These are phyloP conservation scores for Trichoderma gamsii DNA, from an alignment of 495 filamentous ascomycete genomes.

Conservation along the genomic window DNA sequence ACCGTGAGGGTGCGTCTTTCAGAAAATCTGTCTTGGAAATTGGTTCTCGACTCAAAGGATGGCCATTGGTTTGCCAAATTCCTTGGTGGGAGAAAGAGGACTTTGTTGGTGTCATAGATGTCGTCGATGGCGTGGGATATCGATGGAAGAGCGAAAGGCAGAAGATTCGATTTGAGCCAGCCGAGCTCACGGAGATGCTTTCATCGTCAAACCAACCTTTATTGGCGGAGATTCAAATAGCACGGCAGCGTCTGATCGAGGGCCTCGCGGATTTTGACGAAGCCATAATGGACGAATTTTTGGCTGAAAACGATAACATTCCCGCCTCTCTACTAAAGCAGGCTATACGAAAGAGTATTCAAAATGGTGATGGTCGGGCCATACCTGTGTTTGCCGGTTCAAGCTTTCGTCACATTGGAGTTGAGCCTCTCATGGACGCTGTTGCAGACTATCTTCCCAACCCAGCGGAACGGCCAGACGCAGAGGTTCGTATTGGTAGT, in stretches of 20 bases:
- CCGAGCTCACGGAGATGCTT: constrained; percentile 28
- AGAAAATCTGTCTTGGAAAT: constrained; percentile 79
- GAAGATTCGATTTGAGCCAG: constrained; percentile 27
- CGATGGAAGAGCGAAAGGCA: constrained; percentile 46
- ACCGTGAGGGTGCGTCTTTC: constrained; percentile 90
- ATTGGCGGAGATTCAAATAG: constrained; percentile 64
- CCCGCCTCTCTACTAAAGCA: constrained; percentile 57
- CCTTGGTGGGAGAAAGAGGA: constrained; percentile 83
- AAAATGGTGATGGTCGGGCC: constrained; percentile 54
- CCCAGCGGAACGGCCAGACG: constrained; percentile 69
- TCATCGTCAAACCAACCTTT: constrained; percentile 38
- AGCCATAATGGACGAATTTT: constrained; percentile 71
- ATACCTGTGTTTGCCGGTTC: constrained; percentile 88
- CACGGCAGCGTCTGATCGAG: constrained; percentile 75
- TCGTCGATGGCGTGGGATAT: constrained; percentile 56
- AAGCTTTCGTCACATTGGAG: constrained; percentile 88
- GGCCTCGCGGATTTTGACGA: constrained; percentile 84
- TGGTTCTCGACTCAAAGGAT: constrained; percentile 67
- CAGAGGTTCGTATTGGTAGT: constrained; percentile 64
- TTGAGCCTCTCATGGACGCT: constrained; percentile 86
- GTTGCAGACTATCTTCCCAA: constrained; percentile 81
- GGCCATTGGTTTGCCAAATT: constrained; percentile 89
- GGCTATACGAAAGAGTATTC: constrained; percentile 66
- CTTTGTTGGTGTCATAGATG: constrained; percentile 79
- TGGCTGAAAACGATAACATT: constrained; percentile 71